Percentiles rank a stretch among this genome's conserved stretches.
These are phyloP conservation scores for Roridomyces roridus DNA, from an alignment of 768 basidiomycete species.

Conservation along the genomic window DNA sequence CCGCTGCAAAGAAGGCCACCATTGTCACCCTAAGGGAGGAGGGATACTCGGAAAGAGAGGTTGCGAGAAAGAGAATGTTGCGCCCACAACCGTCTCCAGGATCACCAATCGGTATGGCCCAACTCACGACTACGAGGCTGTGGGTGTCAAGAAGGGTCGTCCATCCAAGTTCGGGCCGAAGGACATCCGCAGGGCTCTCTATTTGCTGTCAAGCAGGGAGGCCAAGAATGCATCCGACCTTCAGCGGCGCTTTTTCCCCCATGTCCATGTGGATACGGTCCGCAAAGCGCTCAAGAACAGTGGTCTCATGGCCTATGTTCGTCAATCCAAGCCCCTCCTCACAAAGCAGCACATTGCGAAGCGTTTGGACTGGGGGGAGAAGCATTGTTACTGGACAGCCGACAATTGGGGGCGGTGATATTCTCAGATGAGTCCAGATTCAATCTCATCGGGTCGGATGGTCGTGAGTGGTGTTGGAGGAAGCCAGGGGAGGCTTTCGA, in stretches of 20 bases:
- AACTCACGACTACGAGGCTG: neutral
- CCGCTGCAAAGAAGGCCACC: conserved; percentile 1
- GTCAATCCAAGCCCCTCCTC: neutral
- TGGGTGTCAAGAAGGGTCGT: neutral
- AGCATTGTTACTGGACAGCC: conserved; percentile 1
- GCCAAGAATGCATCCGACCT: conserved; percentile 4
- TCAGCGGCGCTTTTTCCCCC: neutral
- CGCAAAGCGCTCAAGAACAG: neutral
- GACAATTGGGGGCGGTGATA: conserved; percentile 3
- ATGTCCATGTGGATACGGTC: conserved; percentile 1
- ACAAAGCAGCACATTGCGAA: neutral
- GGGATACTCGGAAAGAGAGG: neutral
- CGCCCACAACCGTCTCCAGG: neutral
- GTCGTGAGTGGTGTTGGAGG: conserved; percentile 30
- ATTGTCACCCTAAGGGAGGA: neutral
- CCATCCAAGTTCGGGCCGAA: neutral
- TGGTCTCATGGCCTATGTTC: neutral
- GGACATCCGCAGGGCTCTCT: neutral
- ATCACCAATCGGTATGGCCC: neutral
- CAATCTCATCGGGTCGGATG: neutral
- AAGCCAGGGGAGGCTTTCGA: conserved; percentile 19
- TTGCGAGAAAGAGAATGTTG: conserved; percentile 2
- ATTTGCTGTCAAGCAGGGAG: neutral
- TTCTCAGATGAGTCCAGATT: neutral
- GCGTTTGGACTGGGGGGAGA: neutral